A percentile compares a stretch with the other conserved stretches of the same genome.
phyloP scores from a whole-genome alignment of 352 stramenopile genomes.

The Globisporangium megalacanthum region DNA sequence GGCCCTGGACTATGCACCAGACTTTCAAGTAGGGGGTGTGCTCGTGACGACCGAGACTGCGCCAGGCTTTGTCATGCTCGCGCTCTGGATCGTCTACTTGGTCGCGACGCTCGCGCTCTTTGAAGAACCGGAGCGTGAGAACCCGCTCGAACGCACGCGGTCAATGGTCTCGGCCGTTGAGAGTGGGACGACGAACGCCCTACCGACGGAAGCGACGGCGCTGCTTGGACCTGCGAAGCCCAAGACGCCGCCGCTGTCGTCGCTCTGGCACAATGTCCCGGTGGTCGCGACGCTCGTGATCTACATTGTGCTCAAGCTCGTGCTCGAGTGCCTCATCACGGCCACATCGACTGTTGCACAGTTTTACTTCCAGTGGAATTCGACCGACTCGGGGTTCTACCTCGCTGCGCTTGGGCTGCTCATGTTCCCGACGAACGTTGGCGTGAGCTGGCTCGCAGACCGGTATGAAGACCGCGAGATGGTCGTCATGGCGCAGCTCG shows the following conservation, averaged over 20 bases:
- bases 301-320: constrained; percentile 91
- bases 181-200: background rate
- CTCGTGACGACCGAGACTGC: constrained; percentile 84
- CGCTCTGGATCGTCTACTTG: constrained; percentile 61
- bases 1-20: constrained; percentile 60
- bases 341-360: constrained; percentile 78
- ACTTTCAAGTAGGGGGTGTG: constrained; percentile 55
- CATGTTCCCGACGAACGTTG: constrained; percentile 91
- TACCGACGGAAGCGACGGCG: constrained; percentile 5
- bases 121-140: constrained; percentile 57
- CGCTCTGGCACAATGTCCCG: constrained; percentile 67
- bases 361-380: constrained; percentile 90
- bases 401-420: constrained; percentile 84
- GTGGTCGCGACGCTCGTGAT: constrained; percentile 78
- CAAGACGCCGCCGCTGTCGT: constrained; percentile 26
- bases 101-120: constrained; percentile 53
- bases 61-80: constrained; percentile 89
- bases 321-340: constrained; percentile 88
- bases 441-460: constrained; percentile 86
- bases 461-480: constrained; percentile 91
- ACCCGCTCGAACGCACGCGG: constrained; percentile 35
- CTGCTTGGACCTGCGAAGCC: constrained; percentile 2
- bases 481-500: constrained; percentile 76
- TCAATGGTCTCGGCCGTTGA: constrained; percentile 34
- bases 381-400: constrained; percentile 80